These are phyloP conservation scores for Cryptococcus hybrid DNA, from an alignment of 1,284 basidiomycete genomes.

Conservation along the genomic window DNA sequence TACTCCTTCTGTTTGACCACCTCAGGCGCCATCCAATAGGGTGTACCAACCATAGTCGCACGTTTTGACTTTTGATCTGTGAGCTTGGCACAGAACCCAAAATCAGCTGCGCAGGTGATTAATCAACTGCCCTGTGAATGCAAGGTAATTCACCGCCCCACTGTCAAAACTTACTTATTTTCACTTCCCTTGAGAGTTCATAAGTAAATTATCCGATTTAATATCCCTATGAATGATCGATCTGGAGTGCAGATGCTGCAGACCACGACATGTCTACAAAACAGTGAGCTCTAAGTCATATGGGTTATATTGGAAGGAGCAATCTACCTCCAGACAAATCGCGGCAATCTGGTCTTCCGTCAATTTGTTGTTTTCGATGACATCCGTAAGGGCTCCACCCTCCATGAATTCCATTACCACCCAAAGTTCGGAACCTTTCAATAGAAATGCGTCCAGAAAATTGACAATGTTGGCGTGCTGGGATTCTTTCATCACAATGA, in stretches of 20 bases:
- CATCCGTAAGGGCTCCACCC: slow-evolving; percentile 93
- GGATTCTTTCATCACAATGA: slow-evolving; percentile 97
- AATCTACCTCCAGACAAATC: slow-evolving; percentile 82
- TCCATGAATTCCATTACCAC: slow-evolving; percentile 99
- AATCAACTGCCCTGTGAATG: slow-evolving; percentile 3
- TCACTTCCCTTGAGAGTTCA: slow-evolving; percentile 92
- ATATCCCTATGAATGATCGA: slow-evolving; percentile 98
- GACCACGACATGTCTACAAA: slow-evolving; percentile 89
- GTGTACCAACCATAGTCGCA: slow-evolving; percentile 98
- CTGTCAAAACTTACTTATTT: slow-evolving; percentile 72
- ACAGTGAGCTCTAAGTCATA: too few species aligned
- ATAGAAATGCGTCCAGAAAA: slow-evolving; percentile 88
- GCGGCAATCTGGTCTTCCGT: slow-evolving; percentile 96
- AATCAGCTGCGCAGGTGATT: slow-evolving; percentile 78
- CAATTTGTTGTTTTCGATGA: slow-evolving; percentile 95
- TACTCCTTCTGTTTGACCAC: slow-evolving; percentile 99
- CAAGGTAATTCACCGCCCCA: not conserved
- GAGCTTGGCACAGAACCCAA: slow-evolving; percentile 97
- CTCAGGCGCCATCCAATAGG: slow-evolving; percentile 99
- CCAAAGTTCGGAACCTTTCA: slow-evolving; percentile 93
- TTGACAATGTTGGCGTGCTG: slow-evolving; percentile 99
- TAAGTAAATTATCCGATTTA: slow-evolving; percentile 94
- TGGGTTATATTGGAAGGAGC: too few species aligned
- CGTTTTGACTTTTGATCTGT: slow-evolving; percentile 98
- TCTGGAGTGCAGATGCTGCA: slow-evolving; percentile 89